A percentile compares a stretch with the other conserved stretches of the same genome.
phyloP scores from a whole-genome alignment of 2,329 filamentous ascomycete species.

The Arthrobotrys pseudoclavata region DNA sequence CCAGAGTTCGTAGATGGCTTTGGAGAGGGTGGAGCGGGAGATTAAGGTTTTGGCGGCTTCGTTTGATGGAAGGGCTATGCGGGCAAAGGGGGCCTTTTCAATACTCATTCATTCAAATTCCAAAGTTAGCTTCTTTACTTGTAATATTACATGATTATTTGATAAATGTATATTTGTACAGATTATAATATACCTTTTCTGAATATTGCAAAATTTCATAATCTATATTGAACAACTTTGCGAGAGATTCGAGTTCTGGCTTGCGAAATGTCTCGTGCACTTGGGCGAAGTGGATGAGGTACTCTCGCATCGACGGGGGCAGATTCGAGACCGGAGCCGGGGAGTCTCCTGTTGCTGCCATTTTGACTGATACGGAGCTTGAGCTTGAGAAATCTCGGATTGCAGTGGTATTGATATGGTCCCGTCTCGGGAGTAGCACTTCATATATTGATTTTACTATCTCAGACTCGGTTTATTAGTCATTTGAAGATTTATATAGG shows the following conservation, averaged over 20 bases:
- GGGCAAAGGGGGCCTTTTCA: constrained; percentile 84
- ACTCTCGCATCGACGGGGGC: constrained; percentile 71
- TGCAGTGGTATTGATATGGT: background rate
- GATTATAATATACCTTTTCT: constrained; percentile 72
- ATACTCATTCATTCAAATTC: background rate
- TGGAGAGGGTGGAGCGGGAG: constrained; percentile 81
- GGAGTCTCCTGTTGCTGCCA: constrained; percentile 19
- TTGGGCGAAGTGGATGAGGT: constrained; percentile 89
- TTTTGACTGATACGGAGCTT: background rate
- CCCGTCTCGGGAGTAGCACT: background rate
- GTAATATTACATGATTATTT: too few species aligned
- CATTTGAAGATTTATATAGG: constrained; percentile 3
- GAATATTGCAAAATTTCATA: constrained; percentile 82
- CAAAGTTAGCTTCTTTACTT: too few species aligned
- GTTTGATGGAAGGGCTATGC: constrained; percentile 77
- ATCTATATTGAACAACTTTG: constrained; percentile 75
- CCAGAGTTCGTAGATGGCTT: constrained; percentile 92
- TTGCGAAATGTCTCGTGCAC: constrained; percentile 90
- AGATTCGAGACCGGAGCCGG: constrained; percentile 34
- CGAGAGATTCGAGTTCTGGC: constrained; percentile 85
- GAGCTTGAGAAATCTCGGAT: background rate
- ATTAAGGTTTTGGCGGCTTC: constrained; percentile 77
- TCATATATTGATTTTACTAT: constrained; percentile 15
- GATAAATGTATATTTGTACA: too few species aligned
- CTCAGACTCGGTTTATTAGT: constrained; percentile 15